Evolutionary conservation across 208 protist species (phyloP).

Genomic region (Acanthamoeba healyi): DNA sequence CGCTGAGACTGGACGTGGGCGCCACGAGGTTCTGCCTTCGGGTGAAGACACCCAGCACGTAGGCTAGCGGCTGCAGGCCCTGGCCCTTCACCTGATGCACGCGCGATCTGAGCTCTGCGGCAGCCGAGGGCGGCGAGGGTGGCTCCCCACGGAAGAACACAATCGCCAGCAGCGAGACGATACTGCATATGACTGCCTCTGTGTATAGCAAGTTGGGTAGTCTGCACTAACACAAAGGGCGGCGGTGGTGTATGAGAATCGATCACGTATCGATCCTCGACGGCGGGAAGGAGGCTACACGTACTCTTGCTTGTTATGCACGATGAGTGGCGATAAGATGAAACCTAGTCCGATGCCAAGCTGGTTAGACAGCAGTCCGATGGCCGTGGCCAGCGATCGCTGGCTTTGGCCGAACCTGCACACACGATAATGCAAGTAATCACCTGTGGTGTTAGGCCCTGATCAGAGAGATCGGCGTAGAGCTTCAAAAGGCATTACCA

Average conservation of each 20-base stretch:
- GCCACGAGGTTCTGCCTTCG: neutral
- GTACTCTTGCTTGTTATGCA: conserved; percentile 6
- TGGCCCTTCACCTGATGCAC: neutral
- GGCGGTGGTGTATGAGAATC: neutral
- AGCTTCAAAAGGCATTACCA: no score
- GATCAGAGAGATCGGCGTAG: no score
- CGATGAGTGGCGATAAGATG: neutral
- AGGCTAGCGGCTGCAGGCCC: neutral
- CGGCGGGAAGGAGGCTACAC: no score
- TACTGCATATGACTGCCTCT: neutral
- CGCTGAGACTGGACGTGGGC: no score
- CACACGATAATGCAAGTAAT: no score
- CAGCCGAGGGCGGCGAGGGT: neutral
- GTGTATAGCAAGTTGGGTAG: conserved; percentile 7
- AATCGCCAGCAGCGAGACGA: neutral
- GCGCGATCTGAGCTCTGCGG: neutral
- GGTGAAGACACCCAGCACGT: neutral
- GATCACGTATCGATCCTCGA: no score
- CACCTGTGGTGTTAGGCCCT: no score
- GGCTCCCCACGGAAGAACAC: conserved; percentile 36
- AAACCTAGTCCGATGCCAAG: conserved; percentile 1
- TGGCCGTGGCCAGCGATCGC: neutral
- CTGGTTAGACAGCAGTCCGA: neutral
- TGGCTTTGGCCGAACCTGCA: conserved; percentile 14
- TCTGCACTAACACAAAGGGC: no score